Evolutionary conservation across 257 asterid genomes (phyloP).

Genomic region (Nicotiana tabacum): DNA sequence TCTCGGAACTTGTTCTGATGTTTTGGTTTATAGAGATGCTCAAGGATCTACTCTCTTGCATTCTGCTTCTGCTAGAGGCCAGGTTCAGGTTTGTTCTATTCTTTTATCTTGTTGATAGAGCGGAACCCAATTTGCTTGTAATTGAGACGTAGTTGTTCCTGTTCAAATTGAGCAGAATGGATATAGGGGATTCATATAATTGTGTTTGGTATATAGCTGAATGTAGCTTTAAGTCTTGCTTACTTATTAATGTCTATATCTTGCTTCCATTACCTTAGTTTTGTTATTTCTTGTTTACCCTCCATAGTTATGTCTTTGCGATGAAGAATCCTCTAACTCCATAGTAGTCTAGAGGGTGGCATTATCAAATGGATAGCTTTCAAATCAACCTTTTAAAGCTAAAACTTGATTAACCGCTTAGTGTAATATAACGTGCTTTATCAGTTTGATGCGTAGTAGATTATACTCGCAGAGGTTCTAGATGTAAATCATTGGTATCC

Average conservation of each 20-base stretch:
- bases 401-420: neutral
- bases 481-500: neutral
- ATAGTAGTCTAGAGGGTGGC: neutral
- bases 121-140: neutral
- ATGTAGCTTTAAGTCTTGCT: neutral
- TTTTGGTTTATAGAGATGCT: slow-evolving; percentile 62
- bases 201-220: too few relatives aligned
- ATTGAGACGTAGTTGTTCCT: neutral
- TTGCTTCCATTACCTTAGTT: neutral
- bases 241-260: neutral
- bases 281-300: neutral
- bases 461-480: neutral
- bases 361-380: neutral
- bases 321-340: neutral
- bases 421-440: neutral
- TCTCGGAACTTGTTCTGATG: slow-evolving; percentile 49
- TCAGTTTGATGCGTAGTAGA: neutral
- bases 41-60: slow-evolving; percentile 73
- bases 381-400: neutral
- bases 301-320: neutral
- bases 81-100: slow-evolving; percentile 52
- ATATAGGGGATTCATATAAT: neutral
- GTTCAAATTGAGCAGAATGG: neutral
- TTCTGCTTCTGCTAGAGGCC: slow-evolving; percentile 75
- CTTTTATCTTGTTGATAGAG: neutral